Evolutionary conservation across 257 asterid species (phyloP), one percentile per base, ranked within the genome.

Genomic region (Nicotiana otophora): DNA sequence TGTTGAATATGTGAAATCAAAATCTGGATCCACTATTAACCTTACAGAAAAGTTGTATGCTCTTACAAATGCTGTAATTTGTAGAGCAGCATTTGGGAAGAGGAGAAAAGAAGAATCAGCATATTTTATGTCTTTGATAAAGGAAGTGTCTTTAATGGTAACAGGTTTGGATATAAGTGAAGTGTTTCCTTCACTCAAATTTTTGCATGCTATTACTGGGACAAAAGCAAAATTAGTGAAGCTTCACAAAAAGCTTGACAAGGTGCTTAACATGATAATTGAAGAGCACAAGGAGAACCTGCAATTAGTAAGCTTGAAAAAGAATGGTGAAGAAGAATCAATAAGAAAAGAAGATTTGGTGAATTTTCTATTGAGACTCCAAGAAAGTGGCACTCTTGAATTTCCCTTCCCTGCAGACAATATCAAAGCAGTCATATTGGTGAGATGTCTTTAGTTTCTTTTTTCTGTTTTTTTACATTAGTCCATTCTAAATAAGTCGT

Each of bases 1-100:
- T 5, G n/a, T 69, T 39, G 57, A 70, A 70, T 11, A 70, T 11
- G 33, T 70, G 11, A 11, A 69, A 20, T 70, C 78, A 20, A 39
- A 2, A 10, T 70, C n/a, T 39, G 78, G 78, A 70, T 70, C n/a
- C 5, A 11, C 20, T n/a, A 69, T 69, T 2, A 39, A 36, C 20
- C 78, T 69, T 69, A 69, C 57, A 69, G 57, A 39, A 39, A n/a
- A 69, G 78, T 10, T 69, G 26, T 69, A 39, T 42, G 78, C 55
- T 69, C 57, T 69, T 30, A 39, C 77, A n/a, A 69, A 69, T 69
- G 78, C 34, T 5, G 78, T 70, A 70, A 70, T 70, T 70, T n/a
- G 78, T 39, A 70, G 78, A n/a, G 78, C 78, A 42, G 58, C 78
- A 10, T 70, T 42, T 42, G 58, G 78, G 19, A 70, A 70, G 11